Percentiles rank a stretch among this genome's conserved stretches.
Conservation (phyloP, 257 asterid genomes). For the Avicennia marina region DNA sequence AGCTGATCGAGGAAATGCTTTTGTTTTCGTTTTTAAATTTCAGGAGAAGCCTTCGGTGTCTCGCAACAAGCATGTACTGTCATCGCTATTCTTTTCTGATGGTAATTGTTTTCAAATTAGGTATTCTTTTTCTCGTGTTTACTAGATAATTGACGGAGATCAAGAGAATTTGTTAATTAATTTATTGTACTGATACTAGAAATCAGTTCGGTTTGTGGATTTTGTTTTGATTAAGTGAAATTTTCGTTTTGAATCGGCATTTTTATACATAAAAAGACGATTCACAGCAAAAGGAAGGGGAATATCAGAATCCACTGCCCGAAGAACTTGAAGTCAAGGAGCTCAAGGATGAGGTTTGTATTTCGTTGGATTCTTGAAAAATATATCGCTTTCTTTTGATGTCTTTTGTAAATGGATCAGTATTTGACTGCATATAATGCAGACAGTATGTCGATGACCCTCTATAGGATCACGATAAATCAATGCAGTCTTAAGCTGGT, state of each 20-base stretch:
- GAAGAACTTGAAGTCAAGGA: constrained; percentile 29
- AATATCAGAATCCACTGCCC: constrained; percentile 9
- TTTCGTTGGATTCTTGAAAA: constrained; percentile 7
- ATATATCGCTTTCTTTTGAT: background rate
- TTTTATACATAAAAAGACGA: constrained; percentile 19
- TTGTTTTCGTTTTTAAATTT: background rate
- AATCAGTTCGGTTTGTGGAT: background rate
- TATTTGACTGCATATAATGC: background rate
- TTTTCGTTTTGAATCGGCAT: background rate
- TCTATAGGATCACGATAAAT: too few relatives aligned
- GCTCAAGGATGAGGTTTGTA: constrained; percentile 37
- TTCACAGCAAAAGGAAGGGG: constrained; percentile 21
- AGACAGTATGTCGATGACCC: background rate
- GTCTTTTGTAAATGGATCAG: background rate
- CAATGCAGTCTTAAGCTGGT: too few relatives aligned
- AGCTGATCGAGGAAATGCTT: background rate
- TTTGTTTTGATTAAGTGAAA: constrained; percentile 8
- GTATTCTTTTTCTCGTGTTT: background rate
- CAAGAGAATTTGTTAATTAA: background rate
- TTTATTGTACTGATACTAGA: background rate
- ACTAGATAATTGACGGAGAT: background rate
- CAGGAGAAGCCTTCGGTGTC: constrained; percentile 38
- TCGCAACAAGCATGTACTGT: constrained; percentile 34
- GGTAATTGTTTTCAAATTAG: constrained; percentile 29
- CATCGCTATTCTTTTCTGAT: constrained; percentile 44